phyloP scores from a whole-genome alignment of 148 eudicot genomes.

The Rhododendron griersonianum region DNA sequence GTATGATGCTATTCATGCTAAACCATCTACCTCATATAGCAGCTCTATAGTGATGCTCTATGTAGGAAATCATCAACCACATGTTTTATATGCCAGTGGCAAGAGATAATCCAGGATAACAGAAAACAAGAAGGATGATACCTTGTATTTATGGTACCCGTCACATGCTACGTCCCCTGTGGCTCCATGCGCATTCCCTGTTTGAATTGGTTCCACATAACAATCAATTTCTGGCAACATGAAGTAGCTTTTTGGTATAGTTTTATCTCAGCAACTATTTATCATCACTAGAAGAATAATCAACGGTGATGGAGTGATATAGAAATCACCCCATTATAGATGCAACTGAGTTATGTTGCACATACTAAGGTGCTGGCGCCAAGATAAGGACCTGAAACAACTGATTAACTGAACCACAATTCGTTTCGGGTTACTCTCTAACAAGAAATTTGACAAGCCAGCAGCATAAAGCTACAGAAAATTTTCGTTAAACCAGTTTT shows the following conservation, averaged over 20 bases:
- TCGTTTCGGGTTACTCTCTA: no score
- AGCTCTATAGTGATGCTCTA: not conserved
- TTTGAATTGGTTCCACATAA: not conserved
- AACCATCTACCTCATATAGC: not conserved
- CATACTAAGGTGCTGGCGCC: not conserved
- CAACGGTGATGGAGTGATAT: not conserved
- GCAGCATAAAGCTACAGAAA: not conserved
- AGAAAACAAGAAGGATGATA: not conserved
- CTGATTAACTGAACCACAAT: not conserved
- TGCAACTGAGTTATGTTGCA: not conserved
- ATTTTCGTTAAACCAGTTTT: not conserved
- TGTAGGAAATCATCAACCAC: not conserved
- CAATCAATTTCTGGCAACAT: not conserved
- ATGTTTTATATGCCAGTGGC: not conserved
- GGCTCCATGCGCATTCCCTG: conserved; percentile 24
- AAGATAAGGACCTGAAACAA: not conserved
- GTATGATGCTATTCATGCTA: not conserved
- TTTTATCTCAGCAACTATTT: not conserved
- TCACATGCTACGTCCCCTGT: conserved; percentile 55
- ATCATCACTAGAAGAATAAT: not conserved
- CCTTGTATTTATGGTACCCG: conserved; percentile 75
- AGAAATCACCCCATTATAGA: not conserved
- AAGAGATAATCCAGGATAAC: not conserved
- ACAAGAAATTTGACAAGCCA: not conserved
- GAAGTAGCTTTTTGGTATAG: not conserved